These are phyloP conservation scores for Mycocentrospora acerina DNA, from an alignment of 2,329 filamentous ascomycete species.

Conservation along the genomic window DNA sequence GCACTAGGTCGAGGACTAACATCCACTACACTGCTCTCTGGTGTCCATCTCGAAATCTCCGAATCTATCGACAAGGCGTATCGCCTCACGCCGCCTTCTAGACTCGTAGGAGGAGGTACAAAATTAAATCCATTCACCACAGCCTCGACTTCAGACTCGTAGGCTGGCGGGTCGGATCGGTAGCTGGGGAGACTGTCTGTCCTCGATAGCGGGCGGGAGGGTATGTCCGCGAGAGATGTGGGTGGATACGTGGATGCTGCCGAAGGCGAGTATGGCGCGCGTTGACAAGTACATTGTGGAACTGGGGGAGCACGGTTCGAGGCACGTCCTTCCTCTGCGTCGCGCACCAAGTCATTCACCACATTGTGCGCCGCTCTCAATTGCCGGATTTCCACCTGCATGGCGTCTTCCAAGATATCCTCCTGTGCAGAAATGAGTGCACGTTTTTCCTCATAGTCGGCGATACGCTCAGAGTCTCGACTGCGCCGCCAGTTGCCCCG, in stretches of 20 bases:
- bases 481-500: slow-evolving; percentile 32
- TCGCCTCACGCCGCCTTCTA: slow-evolving; percentile 8
- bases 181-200: slow-evolving; percentile 49
- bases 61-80: slow-evolving; percentile 36
- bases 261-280: slow-evolving; percentile 20
- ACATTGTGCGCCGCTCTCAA: slow-evolving; percentile 56
- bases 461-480: slow-evolving; percentile 31
- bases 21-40: slow-evolving; percentile 42
- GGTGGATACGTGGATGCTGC: slow-evolving; percentile 34
- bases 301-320: not conserved
- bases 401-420: slow-evolving; percentile 46
- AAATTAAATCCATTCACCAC: slow-evolving; percentile 46
- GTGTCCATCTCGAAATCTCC: slow-evolving; percentile 37
- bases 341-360: slow-evolving; percentile 51
- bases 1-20: slow-evolving; percentile 42
- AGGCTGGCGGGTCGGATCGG: slow-evolving; percentile 46
- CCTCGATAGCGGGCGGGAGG: slow-evolving; percentile 39
- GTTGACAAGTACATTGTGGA: slow-evolving; percentile 21
- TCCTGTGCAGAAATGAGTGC: slow-evolving; percentile 51
- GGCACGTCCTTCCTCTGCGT: slow-evolving; percentile 41
- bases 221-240: slow-evolving; percentile 32
- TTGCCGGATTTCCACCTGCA: slow-evolving; percentile 51
- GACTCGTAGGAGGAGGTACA: too few relatives aligned
- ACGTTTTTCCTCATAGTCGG: slow-evolving; percentile 56
- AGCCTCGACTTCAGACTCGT: slow-evolving; percentile 44